Conservation (phyloP, 169 alveolate species). For the Plasmodium cynomolgi region DNA sequence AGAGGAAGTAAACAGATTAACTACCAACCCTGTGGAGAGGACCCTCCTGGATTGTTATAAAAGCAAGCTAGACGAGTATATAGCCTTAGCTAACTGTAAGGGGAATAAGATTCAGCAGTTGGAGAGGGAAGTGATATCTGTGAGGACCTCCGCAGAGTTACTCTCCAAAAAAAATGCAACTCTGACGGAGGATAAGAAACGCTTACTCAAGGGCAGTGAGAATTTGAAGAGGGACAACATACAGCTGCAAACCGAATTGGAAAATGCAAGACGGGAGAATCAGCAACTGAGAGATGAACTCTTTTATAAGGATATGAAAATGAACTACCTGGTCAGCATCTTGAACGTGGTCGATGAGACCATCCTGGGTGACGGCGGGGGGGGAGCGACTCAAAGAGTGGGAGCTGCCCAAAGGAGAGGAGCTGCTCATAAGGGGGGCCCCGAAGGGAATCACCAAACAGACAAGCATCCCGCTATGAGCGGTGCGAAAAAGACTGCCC, state of each 20-base stretch:
- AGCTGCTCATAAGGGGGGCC: neutral
- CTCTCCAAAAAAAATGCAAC: neutral
- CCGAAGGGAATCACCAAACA: neutral
- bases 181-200: slow-evolving; percentile 22
- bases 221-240: slow-evolving; percentile 7
- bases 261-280: slow-evolving; percentile 7
- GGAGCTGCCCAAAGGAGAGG: neutral
- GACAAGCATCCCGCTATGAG: neutral
- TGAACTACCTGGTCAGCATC: slow-evolving; percentile 35
- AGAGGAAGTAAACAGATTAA: slow-evolving; percentile 13
- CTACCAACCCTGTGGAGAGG: slow-evolving; percentile 11
- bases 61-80: slow-evolving; percentile 41
- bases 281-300: slow-evolving; percentile 30
- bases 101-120: slow-evolving; percentile 36
- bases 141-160: neutral
- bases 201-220: neutral
- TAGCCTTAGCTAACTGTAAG: slow-evolving; percentile 10
- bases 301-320: slow-evolving; percentile 59
- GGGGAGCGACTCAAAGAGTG: neutral
- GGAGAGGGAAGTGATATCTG: slow-evolving; percentile 12
- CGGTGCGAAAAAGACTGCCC: neutral
- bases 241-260: slow-evolving; percentile 35
- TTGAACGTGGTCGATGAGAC: slow-evolving; percentile 53
- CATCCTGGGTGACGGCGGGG: neutral
- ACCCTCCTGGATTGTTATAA: slow-evolving; percentile 16